A percentile compares a stretch with the other conserved stretches of the same genome.
Conservation (phyloP, 2,329 filamentous ascomycete genomes). For the Ceratocystis colombiana region DNA sequence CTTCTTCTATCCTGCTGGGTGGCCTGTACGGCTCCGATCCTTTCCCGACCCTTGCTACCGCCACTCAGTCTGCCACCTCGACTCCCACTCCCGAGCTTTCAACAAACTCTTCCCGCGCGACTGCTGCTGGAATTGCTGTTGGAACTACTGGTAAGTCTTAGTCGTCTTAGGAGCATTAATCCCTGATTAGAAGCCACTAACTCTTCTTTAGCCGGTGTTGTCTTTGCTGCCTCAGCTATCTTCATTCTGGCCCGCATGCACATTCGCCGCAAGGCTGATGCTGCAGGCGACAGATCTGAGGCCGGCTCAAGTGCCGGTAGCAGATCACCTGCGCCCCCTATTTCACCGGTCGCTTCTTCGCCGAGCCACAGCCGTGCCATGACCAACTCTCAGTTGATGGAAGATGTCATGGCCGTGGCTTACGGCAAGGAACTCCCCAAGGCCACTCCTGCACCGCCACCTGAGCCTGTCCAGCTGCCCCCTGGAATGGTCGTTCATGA, state of each 20-base stretch:
- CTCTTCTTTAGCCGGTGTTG: constrained; percentile 20
- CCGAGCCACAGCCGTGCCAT: constrained; percentile 15
- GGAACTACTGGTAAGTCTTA: constrained; percentile 24
- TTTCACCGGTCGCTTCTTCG: constrained; percentile 17
- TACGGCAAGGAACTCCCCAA: constrained; percentile 14
- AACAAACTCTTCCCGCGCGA: constrained; percentile 12
- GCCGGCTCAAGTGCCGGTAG: constrained; percentile 3
- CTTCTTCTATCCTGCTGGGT: neutral
- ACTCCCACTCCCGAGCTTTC: neutral
- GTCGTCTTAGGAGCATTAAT: neutral
- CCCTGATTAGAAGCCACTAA: neutral
- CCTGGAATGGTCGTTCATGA: constrained; percentile 17
- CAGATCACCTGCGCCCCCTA: neutral
- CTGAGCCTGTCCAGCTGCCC: constrained; percentile 16
- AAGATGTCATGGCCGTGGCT: constrained; percentile 21
- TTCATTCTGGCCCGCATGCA: constrained; percentile 22
- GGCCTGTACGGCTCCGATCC: neutral
- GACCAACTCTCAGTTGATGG: constrained; percentile 23
- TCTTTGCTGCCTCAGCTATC: constrained; percentile 22
- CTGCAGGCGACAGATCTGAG: constrained; percentile 3
- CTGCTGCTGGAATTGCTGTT: constrained; percentile 23
- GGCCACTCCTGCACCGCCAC: neutral
- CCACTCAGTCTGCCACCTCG: neutral
- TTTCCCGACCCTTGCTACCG: neutral
- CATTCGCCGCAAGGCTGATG: constrained; percentile 16